Conservation (phyloP, 2,329 filamentous ascomycete species). For the Pseudocercospora pini-densiflorae region DNA sequence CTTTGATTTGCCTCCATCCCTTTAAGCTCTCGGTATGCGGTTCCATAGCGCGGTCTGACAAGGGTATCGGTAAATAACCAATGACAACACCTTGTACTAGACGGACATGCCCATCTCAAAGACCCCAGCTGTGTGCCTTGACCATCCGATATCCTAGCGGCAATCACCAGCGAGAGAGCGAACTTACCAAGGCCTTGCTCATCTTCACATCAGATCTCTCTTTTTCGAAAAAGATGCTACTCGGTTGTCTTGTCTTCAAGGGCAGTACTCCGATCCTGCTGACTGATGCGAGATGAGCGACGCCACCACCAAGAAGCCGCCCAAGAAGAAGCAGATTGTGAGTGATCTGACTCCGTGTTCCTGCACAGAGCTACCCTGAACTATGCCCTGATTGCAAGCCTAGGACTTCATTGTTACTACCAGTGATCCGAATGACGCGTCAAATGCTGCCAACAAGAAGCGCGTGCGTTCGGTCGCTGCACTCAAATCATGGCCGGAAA, state of each 20-base stretch:
- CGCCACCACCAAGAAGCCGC: slow-evolving; percentile 12
- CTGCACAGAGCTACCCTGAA: neutral
- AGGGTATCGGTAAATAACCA: neutral
- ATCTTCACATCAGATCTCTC: neutral
- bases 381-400: neutral
- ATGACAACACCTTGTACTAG: neutral
- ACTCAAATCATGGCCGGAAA: slow-evolving; percentile 36
- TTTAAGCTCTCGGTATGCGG: neutral
- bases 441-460: slow-evolving; percentile 34
- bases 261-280: neutral
- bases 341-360: neutral
- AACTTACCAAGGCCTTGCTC: neutral
- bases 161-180: neutral
- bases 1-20: neutral
- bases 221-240: neutral
- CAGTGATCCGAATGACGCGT: slow-evolving; percentile 29
- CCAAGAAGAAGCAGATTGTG: slow-evolving; percentile 23
- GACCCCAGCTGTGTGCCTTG: neutral
- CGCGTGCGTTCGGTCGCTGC: slow-evolving; percentile 37
- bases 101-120: neutral
- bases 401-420: slow-evolving; percentile 38
- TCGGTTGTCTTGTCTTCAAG: neutral
- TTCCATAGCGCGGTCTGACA: neutral
- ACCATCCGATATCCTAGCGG: neutral
- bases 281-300: slow-evolving; percentile 7